Base-by-base conservation (phyloP, 2,329 filamentous ascomycete species). In the Paraconiothyrium sp. region DNA sequence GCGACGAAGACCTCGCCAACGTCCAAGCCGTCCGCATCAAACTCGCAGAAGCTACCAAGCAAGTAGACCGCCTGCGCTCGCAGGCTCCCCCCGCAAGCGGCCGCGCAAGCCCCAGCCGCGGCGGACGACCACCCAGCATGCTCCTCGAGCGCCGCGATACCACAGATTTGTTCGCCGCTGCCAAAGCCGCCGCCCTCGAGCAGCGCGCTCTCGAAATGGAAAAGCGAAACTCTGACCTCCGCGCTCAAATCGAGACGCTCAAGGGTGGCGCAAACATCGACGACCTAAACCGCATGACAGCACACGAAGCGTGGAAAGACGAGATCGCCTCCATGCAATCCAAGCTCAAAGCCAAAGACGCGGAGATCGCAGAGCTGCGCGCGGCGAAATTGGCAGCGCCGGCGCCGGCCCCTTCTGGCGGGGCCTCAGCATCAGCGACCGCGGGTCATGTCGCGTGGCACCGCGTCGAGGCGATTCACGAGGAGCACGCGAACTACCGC, bases 191-290 rank as follows among this genome's bases (percentile, higher is more conserved):
- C 14, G 80, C 80, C 0, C 70, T 82, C 37, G 78, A 82, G 63
- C 80, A 82, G 56, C 73, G 79, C 14, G 76, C 76, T 14, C 73
- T 82, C 16, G 80, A 81, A 61, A 67, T 81, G 2, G 80, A 82
- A 61, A 75, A 76, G 64, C 67, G 76, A 2, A 81, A 81, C 62
- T 67, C 72, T 10, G 76, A 79, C 51, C 69, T 81, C 2, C 62
- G 75, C 2, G 37, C 60, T 6, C 73, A 79, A 44, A 62, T 78
- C n/a, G 68, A 69, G 47, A 64, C 61, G 3, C 66, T 77, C 32
- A 74, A 68, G 48, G 67, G 70, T 16, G 70, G 72, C 7, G 64
- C 69, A 8, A 69, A 58, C 54, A 71, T 77, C 60, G 74, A 77
- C 46, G 70, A 74, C 35, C 57, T 78, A 35, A 78, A 77, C 64